phyloP scores from a whole-genome alignment of 1,139 yeast genomes.

The Arxiozyma slooffiae region DNA sequence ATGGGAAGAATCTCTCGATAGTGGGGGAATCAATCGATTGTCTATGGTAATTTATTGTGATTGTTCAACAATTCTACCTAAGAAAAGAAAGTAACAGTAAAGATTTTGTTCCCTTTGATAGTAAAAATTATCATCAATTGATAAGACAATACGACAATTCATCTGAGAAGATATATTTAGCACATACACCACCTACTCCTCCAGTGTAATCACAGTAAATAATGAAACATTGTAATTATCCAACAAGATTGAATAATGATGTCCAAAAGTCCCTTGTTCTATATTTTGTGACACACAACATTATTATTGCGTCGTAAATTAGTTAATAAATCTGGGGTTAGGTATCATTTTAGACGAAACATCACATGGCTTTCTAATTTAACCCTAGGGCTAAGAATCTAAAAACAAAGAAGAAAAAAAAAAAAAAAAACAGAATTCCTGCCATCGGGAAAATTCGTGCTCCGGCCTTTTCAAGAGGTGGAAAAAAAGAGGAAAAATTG shows the following conservation, averaged over 20 bases:
- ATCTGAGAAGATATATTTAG: conserved; percentile 24
- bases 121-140: conserved; percentile 19
- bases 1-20: conserved; percentile 32
- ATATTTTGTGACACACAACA: no score
- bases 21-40: conserved; percentile 36
- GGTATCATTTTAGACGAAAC: not conserved
- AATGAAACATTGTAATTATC: no score
- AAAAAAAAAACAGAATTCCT: not conserved
- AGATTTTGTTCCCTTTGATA: not conserved
- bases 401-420: no score
- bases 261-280: not conserved
- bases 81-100: conserved; percentile 10
- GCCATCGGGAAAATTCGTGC: not conserved
- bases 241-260: not conserved
- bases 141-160: conserved; percentile 20
- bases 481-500: no score
- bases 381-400: not conserved
- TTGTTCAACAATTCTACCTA: conserved; percentile 26
- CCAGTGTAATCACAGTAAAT: conserved; percentile 6
- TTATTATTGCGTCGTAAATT: no score
- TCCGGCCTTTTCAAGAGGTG: not conserved
- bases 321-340: no score
- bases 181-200: conserved; percentile 31
- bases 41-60: conserved; percentile 28
- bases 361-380: not conserved